Evolutionary conservation across 192 early-diverging fungal species (phyloP).

Genomic region (Umbelopsis ramanniana): DNA sequence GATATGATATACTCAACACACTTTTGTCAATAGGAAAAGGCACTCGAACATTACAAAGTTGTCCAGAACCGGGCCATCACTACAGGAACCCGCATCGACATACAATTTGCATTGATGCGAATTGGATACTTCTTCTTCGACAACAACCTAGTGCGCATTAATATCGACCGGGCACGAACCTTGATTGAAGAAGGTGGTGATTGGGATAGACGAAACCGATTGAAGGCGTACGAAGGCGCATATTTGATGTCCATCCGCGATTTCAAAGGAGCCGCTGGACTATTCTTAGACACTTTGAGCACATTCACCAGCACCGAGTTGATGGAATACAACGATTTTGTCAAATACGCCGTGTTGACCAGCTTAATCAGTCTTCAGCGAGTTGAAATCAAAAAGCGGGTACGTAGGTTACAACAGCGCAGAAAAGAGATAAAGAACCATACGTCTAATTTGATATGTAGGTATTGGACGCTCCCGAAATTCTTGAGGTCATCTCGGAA

Average conservation of each 20-base stretch:
- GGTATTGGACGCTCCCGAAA: conserved; percentile 94
- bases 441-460: conserved; percentile 25
- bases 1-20: not conserved
- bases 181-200: conserved; percentile 99
- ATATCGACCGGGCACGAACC: conserved; percentile 81
- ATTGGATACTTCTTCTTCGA: conserved; percentile 95
- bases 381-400: conserved; percentile 95
- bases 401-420: conserved; percentile 30
- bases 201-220: conserved; percentile 98
- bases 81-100: conserved; percentile 91
- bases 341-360: conserved; percentile 91
- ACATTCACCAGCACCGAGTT: conserved; percentile 97
- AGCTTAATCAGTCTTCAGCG: conserved; percentile 86
- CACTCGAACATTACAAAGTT: conserved; percentile 78
- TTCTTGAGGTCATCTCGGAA: conserved; percentile 91
- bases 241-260: conserved; percentile 93
- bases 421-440: not conserved
- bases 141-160: conserved; percentile 73
- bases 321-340: conserved; percentile 97
- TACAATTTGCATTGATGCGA: conserved; percentile 89
- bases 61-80: conserved; percentile 89
- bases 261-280: conserved; percentile 89
- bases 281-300: conserved; percentile 93
- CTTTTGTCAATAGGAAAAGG: conserved; percentile 73
- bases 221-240: conserved; percentile 95